Evolutionary conservation across 2,329 filamentous ascomycete species (phyloP).

Genomic region (Mariannaea sp.): DNA sequence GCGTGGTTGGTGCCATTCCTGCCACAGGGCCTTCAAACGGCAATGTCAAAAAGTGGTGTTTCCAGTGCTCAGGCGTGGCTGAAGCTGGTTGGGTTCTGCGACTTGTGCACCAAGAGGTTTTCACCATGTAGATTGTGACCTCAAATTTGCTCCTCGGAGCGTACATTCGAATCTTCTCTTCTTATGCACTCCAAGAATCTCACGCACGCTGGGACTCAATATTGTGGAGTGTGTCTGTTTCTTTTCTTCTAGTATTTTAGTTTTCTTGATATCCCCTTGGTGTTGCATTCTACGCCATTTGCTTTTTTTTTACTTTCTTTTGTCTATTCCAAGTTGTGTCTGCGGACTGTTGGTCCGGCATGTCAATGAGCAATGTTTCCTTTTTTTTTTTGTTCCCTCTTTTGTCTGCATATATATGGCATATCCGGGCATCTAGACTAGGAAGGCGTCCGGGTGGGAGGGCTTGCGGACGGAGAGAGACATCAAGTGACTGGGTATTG

Average conservation of each 20-base stretch:
- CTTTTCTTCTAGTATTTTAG: conserved; percentile 13
- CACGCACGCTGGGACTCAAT: conserved; percentile 6
- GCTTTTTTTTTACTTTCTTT: conserved; percentile 11
- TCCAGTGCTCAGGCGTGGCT: conserved; percentile 59
- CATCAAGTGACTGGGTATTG: conserved; percentile 2
- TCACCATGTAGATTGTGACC: conserved; percentile 40
- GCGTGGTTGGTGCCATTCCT: conserved; percentile 57
- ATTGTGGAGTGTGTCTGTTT: not conserved
- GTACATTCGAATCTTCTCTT: conserved; percentile 3
- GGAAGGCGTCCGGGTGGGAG: conserved; percentile 29
- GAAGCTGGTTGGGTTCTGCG: conserved; percentile 62
- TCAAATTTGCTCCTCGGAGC: conserved; percentile 3
- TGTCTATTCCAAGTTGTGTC: conserved; percentile 12
- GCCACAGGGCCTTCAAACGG: conserved; percentile 57
- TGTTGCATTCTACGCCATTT: conserved; percentile 20
- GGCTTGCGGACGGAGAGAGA: not conserved
- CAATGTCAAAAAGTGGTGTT: conserved; percentile 67
- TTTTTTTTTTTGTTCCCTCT: conserved; percentile 24
- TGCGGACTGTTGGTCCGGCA: not conserved
- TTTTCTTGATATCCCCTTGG: conserved; percentile 35
- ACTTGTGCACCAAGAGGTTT: conserved; percentile 61
- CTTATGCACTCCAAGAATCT: conserved; percentile 5
- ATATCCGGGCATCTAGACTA: conserved; percentile 33
- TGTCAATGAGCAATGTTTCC: conserved; percentile 30
- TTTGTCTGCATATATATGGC: conserved; percentile 15